Conservation (phyloP, 1,284 basidiomycete species). For the Puccinia horiana region DNA sequence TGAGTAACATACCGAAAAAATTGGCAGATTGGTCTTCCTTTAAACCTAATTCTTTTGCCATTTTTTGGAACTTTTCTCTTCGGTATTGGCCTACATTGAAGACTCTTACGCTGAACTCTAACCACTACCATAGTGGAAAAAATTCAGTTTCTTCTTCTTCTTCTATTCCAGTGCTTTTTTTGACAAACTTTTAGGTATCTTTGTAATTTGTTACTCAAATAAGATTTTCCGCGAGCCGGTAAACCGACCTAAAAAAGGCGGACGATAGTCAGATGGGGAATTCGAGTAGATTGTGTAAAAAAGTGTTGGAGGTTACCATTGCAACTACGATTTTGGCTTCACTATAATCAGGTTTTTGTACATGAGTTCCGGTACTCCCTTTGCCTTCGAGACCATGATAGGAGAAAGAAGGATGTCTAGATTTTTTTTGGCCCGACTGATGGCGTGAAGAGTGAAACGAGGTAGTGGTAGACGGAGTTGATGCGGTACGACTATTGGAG, state of each 20-base stretch:
- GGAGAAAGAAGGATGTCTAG: slow-evolving; percentile 48
- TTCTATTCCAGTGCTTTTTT: background rate
- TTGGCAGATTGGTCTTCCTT: slow-evolving; percentile 85
- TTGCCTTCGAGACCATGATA: slow-evolving; percentile 49
- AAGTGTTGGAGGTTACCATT: slow-evolving; percentile 74
- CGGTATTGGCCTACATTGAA: slow-evolving; percentile 98
- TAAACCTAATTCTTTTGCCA: slow-evolving; percentile 66
- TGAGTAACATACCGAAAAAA: slow-evolving; percentile 69
- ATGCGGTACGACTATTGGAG: background rate
- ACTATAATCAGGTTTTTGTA: slow-evolving; percentile 85
- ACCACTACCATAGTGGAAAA: slow-evolving; percentile 69
- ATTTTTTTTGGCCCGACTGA: background rate
- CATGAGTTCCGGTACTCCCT: slow-evolving; percentile 40
- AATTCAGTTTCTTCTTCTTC: background rate
- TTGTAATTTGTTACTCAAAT: slow-evolving; percentile 63
- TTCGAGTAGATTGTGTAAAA: slow-evolving; percentile 49
- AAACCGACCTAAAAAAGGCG: slow-evolving; percentile 67
- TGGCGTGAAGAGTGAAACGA: background rate
- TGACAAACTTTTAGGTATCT: slow-evolving; percentile 43
- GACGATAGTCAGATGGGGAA: background rate
- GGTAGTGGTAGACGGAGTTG: background rate
- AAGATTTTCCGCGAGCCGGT: slow-evolving; percentile 80
- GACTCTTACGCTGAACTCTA: slow-evolving; percentile 94
- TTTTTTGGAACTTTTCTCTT: slow-evolving; percentile 77
- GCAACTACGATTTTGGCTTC: slow-evolving; percentile 98